A percentile compares a stretch with the other conserved stretches of the same genome.
Conservation (phyloP, 1,284 basidiomycete genomes). For the Meira nashicola region DNA sequence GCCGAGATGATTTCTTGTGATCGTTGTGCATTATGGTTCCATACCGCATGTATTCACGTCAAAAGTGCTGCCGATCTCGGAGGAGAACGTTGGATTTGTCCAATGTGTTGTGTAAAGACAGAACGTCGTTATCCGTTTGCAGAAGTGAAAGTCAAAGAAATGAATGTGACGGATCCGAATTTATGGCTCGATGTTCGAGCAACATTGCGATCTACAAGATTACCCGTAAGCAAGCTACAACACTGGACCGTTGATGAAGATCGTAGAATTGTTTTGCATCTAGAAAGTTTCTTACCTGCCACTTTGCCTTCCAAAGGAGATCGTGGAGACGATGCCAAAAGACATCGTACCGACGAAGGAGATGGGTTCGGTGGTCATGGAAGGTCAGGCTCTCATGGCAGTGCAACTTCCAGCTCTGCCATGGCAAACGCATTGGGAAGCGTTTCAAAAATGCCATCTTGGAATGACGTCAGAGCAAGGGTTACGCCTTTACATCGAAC, state of each 20-base stretch:
- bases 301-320: slow-evolving; percentile 23
- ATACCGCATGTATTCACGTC: slow-evolving; percentile 45
- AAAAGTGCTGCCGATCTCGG: slow-evolving; percentile 31
- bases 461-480: slow-evolving; percentile 10
- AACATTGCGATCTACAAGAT: slow-evolving; percentile 40
- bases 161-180: slow-evolving; percentile 30
- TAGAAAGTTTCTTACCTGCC: slow-evolving; percentile 46
- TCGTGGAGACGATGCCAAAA: slow-evolving; percentile 19
- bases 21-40: slow-evolving; percentile 51
- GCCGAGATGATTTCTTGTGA: slow-evolving; percentile 51
- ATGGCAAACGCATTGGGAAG: background rate
- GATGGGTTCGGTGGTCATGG: background rate
- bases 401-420: background rate
- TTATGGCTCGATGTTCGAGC: slow-evolving; percentile 47
- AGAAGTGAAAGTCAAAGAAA: slow-evolving; percentile 46
- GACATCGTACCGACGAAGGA: background rate
- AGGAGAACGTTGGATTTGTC: slow-evolving; percentile 43
- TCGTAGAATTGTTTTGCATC: slow-evolving; percentile 43
- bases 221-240: slow-evolving; percentile 43
- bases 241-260: slow-evolving; percentile 29
- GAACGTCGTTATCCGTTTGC: slow-evolving; percentile 47
- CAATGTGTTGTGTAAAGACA: slow-evolving; percentile 51
- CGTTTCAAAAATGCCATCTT: background rate
- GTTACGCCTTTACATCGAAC: slow-evolving; percentile 9
- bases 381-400: background rate